phyloP scores from a whole-genome alignment of 805 yeast genomes.

The Starmerella ratchasimensis region DNA sequence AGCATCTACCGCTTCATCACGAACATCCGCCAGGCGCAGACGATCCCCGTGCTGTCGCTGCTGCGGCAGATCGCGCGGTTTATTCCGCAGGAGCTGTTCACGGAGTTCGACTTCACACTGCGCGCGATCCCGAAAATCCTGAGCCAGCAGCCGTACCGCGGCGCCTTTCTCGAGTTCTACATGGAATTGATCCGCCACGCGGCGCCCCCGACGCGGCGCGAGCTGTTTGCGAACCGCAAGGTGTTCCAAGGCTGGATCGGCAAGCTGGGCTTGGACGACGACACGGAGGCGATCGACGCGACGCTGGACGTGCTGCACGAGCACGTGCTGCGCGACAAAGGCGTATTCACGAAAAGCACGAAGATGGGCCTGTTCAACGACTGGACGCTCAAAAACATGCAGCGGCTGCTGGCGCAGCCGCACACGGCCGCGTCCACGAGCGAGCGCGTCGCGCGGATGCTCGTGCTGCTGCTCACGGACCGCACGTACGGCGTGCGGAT shows the following conservation, averaged over 20 bases:
- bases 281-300: slow-evolving; percentile 29
- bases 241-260: slow-evolving; percentile 58
- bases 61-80: slow-evolving; percentile 39
- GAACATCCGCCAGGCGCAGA: slow-evolving; percentile 40
- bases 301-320: slow-evolving; percentile 38
- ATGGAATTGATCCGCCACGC: slow-evolving; percentile 37
- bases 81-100: slow-evolving; percentile 38
- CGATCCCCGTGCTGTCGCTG: slow-evolving; percentile 49
- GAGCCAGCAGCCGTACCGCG: slow-evolving; percentile 43
- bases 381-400: slow-evolving; percentile 47
- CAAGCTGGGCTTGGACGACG: slow-evolving; percentile 40
- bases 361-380: slow-evolving; percentile 72
- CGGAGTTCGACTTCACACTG: slow-evolving; percentile 54
- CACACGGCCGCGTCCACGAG: slow-evolving; percentile 23
- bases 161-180: slow-evolving; percentile 49
- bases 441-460: slow-evolving; percentile 32
- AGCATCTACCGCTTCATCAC: slow-evolving; percentile 55
- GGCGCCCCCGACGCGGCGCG: slow-evolving; percentile 47
- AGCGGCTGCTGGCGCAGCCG: slow-evolving; percentile 35
- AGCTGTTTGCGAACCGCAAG: slow-evolving; percentile 41
- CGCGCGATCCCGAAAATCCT: slow-evolving; percentile 49
- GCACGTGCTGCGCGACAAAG: slow-evolving; percentile 42
- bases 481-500: slow-evolving; percentile 22
- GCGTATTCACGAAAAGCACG: slow-evolving; percentile 44
- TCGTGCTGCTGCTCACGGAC: slow-evolving; percentile 39